Conservation (phyloP, 192 early-diverging fungal species). For the Coemansia guatemalensis region DNA sequence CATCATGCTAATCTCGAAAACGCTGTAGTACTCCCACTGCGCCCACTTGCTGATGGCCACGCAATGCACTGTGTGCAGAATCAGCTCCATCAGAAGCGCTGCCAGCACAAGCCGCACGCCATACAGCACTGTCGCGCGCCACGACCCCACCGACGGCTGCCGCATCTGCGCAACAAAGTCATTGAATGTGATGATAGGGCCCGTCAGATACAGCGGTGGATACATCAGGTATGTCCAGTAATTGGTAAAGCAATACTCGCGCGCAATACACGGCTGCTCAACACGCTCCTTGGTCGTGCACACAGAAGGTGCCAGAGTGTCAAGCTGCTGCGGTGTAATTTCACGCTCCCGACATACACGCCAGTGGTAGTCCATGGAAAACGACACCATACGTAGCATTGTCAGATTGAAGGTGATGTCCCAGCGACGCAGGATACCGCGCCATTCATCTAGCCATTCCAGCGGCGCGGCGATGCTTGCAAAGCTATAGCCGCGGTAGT, state of each 20-base stretch:
- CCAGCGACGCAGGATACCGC: conserved; percentile 81
- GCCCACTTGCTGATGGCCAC: conserved; percentile 86
- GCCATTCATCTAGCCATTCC: conserved; percentile 67
- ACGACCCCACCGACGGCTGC: conserved; percentile 48
- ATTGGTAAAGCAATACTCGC: conserved; percentile 77
- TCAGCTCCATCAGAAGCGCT: conserved; percentile 81
- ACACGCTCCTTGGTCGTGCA: conserved; percentile 62
- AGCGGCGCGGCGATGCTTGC: conserved; percentile 48
- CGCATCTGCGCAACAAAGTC: conserved; percentile 81
- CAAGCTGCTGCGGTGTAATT: conserved; percentile 14
- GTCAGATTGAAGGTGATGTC: conserved; percentile 86
- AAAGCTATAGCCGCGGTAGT: conserved; percentile 74
- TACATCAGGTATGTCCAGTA: conserved; percentile 86
- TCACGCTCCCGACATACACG: conserved; percentile 47
- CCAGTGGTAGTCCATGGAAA: conserved; percentile 95
- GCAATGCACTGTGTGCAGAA: conserved; percentile 83
- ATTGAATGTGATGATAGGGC: conserved; percentile 95
- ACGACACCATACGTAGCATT: conserved; percentile 89
- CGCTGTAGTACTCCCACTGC: conserved; percentile 80
- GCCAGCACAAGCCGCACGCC: conserved; percentile 65
- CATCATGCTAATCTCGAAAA: conserved; percentile 81
- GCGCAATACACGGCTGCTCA: conserved; percentile 49
- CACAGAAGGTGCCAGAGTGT: conserved; percentile 9
- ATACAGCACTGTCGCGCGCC: conserved; percentile 49
- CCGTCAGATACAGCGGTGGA: conserved; percentile 88